Conservation (phyloP, 139 green algal genomes). For the Deuterostichococcus epilithicus region DNA sequence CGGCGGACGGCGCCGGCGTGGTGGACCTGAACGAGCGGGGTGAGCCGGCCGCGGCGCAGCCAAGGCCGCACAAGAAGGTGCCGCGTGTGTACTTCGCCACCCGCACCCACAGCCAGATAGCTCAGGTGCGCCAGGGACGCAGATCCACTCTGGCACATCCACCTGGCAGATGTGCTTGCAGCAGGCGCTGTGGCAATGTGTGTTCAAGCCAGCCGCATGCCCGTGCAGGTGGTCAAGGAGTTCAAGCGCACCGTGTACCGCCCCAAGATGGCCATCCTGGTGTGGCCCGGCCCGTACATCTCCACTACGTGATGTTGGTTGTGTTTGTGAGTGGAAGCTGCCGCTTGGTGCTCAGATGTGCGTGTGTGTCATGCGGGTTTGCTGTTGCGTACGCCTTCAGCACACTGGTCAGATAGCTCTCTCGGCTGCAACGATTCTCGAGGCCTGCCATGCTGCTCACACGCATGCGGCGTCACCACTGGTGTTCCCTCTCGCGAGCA, state of each 20-base stretch:
- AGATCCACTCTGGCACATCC: not conserved
- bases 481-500: slow-evolving; percentile 18
- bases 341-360: too few relatives aligned
- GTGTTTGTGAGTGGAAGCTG: not conserved
- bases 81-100: slow-evolving; percentile 81
- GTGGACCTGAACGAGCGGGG: not conserved
- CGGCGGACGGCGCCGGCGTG: not conserved
- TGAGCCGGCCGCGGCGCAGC: not conserved
- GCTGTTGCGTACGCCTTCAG: too few relatives aligned
- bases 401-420: too few relatives aligned
- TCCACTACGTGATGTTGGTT: too few relatives aligned
- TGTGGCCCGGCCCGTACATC: slow-evolving; percentile 17
- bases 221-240: slow-evolving; percentile 79
- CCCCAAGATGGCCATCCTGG: slow-evolving; percentile 84
- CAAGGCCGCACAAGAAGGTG: slow-evolving; percentile 1
- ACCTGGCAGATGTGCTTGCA: not conserved
- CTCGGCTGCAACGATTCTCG: too few relatives aligned
- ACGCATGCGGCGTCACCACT: not conserved
- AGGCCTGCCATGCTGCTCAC: not conserved
- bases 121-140: slow-evolving; percentile 55
- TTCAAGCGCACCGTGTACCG: slow-evolving; percentile 76
- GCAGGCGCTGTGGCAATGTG: not conserved
- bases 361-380: too few relatives aligned
- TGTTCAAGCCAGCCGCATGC: not conserved
- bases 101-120: slow-evolving; percentile 92